A percentile compares a stretch with the other conserved stretches of the same genome.
These are phyloP conservation scores for Colletotrichum gloeosporioides DNA, from an alignment of 2,329 filamentous ascomycete species.

Conservation along the genomic window DNA sequence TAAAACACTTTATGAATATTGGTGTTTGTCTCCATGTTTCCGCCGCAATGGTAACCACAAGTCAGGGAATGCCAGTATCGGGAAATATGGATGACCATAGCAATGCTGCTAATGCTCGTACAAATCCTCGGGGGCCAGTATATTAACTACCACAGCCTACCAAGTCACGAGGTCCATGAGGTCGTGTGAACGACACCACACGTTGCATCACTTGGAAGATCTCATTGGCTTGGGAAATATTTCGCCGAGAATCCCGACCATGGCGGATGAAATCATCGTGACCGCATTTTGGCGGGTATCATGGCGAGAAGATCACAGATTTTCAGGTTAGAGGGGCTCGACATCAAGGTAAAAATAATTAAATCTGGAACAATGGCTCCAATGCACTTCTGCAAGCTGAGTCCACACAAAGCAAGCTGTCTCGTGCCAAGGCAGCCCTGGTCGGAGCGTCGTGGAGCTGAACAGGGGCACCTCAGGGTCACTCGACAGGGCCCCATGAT, in stretches of 20 bases:
- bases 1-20: background rate
- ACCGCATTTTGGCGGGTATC: background rate
- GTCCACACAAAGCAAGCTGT: background rate
- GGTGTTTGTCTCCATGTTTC: background rate
- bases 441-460: background rate
- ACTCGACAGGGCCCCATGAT: background rate
- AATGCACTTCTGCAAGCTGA: background rate
- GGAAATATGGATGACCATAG: background rate
- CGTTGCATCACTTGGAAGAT: background rate
- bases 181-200: background rate
- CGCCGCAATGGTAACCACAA: background rate
- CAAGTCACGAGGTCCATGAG: too few relatives aligned
- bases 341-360: background rate
- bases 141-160: background rate
- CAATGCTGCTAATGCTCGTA: background rate
- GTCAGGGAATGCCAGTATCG: background rate
- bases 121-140: background rate
- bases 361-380: background rate
- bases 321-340: background rate
- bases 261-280: background rate
- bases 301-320: background rate
- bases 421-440: background rate
- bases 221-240: background rate
- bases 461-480: background rate
- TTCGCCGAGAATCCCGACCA: background rate